Conservation (phyloP, 192 early-diverging fungal species). For the Coemansia sp. region DNA sequence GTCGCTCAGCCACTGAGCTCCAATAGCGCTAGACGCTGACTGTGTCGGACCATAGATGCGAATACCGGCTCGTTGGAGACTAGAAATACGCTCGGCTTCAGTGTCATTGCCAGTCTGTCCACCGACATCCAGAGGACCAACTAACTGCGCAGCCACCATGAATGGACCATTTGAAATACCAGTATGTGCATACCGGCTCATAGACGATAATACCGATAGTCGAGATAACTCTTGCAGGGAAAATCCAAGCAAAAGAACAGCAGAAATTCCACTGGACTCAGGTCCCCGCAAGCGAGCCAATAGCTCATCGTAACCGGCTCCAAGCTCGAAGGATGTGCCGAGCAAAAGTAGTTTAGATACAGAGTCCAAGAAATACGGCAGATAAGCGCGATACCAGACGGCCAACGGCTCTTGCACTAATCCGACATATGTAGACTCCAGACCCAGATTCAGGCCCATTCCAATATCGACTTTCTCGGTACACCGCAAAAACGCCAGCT, state of each 20-base stretch:
- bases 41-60: not conserved
- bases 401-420: slow-evolving; percentile 18
- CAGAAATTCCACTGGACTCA: not conserved
- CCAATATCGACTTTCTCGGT: not conserved
- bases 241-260: slow-evolving; percentile 20
- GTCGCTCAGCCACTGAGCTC: slow-evolving; percentile 2
- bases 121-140: slow-evolving; percentile 13
- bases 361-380: slow-evolving; percentile 27
- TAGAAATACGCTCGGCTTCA: slow-evolving; percentile 11
- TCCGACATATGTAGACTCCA: slow-evolving; percentile 34
- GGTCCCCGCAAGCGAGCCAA: not conserved
- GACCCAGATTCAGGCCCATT: slow-evolving; percentile 34
- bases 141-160: not conserved
- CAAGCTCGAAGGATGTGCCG: not conserved
- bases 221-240: slow-evolving; percentile 13
- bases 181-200: not conserved
- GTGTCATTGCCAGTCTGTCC: not conserved
- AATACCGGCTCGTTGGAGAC: slow-evolving; percentile 7
- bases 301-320: not conserved
- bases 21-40: not conserved
- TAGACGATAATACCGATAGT: slow-evolving; percentile 2
- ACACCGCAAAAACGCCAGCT: slow-evolving; percentile 4
- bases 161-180: not conserved
- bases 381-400: slow-evolving; percentile 25
- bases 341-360: slow-evolving; percentile 17